Evolutionary conservation across 805 yeast genomes (phyloP), one percentile per base, ranked within the genome.

Genomic region (Lipomyces starkeyi): DNA sequence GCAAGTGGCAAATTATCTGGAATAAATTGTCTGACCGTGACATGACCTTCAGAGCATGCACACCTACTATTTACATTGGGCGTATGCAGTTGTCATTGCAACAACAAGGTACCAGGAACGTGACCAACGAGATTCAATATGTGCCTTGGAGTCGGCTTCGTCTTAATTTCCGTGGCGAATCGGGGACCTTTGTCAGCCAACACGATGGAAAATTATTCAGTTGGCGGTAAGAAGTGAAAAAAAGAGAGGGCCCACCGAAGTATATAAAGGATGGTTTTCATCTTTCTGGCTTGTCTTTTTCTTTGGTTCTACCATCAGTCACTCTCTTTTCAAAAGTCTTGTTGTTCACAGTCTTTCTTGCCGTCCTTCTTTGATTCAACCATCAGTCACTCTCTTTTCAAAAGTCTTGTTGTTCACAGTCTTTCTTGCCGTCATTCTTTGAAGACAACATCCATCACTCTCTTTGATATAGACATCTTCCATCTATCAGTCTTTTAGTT

Each of bases 251-350:
- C 47, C 47, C 14, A 40, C 47, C 2, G 11, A 40, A 11, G 47
- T 40, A 40, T 40, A 40, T 40, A 40, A 40, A 40, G 47, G 47
- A 40, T 40, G n/a, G 47, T 40, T 40, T 40, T 40, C n/a, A 40
- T 9, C 47, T 40, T 40, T 40, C 47, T 40, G 5, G 47, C n/a
- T 40, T 40, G n/a, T 40, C 47, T 13, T 3, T 40, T n/a, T 40
- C 37, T 34, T 6, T 40, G n/a, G 11, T 40, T 40, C 47, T 8
- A 40, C 47, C 47, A 40, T 13, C 47, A 40, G 47, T 40, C 47
- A 40, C 47, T 40, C 47, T 40, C n/a, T n/a, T n/a, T 40, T 40
- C 47, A 40, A 40, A 40, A 40, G 47, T 40, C 47, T 40, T 40
- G 47, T 40, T 40, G 47, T 40, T 40, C n/a, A 11, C 47, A 40